A percentile compares a stretch with the other conserved stretches of the same genome.
phyloP scores from a whole-genome alignment of 2,329 filamentous ascomycete species.

The Colletotrichum simmondsii region DNA sequence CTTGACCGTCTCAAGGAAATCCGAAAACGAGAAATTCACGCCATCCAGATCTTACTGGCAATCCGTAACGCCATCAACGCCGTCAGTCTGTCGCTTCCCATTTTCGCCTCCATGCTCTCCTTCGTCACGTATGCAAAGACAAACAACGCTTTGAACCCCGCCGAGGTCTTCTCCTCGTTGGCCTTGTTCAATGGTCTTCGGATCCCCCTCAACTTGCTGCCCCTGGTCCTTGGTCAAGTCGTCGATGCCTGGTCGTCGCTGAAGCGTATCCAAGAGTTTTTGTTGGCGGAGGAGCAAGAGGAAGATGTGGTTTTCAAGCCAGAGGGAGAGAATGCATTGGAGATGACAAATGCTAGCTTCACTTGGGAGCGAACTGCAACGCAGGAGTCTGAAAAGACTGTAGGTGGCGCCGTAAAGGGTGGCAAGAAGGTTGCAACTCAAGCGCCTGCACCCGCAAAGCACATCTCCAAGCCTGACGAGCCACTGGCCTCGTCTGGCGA shows the following conservation, averaged over 20 bases:
- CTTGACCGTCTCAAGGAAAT: conserved; percentile 80
- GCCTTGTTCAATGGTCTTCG: conserved; percentile 93
- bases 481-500: conserved; percentile 49
- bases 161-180: conserved; percentile 89
- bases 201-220: conserved; percentile 89
- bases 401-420: conserved; percentile 54
- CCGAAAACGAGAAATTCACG: conserved; percentile 79
- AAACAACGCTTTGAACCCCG: conserved; percentile 76
- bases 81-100: conserved; percentile 85
- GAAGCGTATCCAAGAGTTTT: conserved; percentile 86
- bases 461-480: conserved; percentile 47
- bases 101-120: conserved; percentile 94
- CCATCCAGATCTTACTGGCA: conserved; percentile 85
- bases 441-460: conserved; percentile 37
- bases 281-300: conserved; percentile 85
- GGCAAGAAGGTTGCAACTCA: conserved; percentile 54
- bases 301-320: conserved; percentile 71
- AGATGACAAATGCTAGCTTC: conserved; percentile 79
- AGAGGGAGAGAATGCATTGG: conserved; percentile 75
- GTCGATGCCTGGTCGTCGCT: conserved; percentile 91
- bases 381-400: conserved; percentile 58
- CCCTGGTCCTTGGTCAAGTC: conserved; percentile 87
- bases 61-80: conserved; percentile 89
- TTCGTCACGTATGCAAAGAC: conserved; percentile 85
- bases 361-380: conserved; percentile 83